phyloP scores from a whole-genome alignment of 148 eudicot genomes.

The Fallopia convolvulus region DNA sequence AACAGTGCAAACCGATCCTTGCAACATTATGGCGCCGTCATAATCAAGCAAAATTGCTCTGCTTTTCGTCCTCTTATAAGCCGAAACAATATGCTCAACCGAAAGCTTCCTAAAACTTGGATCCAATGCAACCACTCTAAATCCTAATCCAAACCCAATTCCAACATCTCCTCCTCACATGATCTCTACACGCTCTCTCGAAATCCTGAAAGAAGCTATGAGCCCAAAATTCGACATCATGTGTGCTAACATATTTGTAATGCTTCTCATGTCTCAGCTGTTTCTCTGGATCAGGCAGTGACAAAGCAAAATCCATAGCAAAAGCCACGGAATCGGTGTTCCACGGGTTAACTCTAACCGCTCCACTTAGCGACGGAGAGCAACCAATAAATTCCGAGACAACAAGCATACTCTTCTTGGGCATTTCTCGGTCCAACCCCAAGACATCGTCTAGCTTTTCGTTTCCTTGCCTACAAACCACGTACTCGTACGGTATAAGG shows the following conservation, averaged over 20 bases:
- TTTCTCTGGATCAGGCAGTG: conserved; percentile 52
- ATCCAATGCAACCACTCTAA: conserved; percentile 71
- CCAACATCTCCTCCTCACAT: conserved; percentile 68
- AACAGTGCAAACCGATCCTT: conserved; percentile 41
- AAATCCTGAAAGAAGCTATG: conserved; percentile 73
- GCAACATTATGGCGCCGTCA: conserved; percentile 67
- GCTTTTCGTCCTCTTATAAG: conserved; percentile 58
- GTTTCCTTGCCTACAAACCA: conserved; percentile 66
- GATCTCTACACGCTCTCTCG: conserved; percentile 76
- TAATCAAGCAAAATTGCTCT: conserved; percentile 78
- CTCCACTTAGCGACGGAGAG: conserved; percentile 91
- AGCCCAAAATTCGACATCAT: conserved; percentile 86
- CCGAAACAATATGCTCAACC: conserved; percentile 74
- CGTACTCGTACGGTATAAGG: conserved; percentile 77
- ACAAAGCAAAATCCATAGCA: conserved; percentile 67
- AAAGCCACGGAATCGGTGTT: conserved; percentile 68
- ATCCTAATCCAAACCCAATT: conserved; percentile 79
- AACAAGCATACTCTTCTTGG: conserved; percentile 82
- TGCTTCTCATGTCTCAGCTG: conserved; percentile 83
- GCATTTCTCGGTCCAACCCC: conserved; percentile 35
- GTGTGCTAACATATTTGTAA: conserved; percentile 71
- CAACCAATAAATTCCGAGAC: conserved; percentile 87
- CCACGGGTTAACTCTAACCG: conserved; percentile 86
- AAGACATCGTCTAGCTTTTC: conserved; percentile 40
- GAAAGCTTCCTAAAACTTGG: conserved; percentile 74